phyloP scores from a whole-genome alignment of 2,329 filamentous ascomycete species.

The Emydomyces testavorans region DNA sequence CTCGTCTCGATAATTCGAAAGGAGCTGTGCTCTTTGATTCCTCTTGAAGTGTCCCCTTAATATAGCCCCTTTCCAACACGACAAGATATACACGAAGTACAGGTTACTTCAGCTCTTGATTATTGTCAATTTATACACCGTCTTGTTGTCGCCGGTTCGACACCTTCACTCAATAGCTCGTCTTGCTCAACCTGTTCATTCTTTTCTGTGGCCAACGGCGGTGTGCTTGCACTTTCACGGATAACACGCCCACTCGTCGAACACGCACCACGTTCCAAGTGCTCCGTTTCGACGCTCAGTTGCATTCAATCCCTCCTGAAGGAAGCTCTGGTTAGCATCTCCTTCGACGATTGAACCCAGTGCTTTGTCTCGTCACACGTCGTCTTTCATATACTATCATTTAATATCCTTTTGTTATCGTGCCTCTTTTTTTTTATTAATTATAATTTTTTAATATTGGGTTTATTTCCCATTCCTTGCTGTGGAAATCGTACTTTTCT shows the following conservation, averaged over 20 bases:
- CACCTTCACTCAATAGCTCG: slow-evolving; percentile 16
- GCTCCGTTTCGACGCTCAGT: not conserved
- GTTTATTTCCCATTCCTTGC: not conserved
- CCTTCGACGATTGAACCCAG: not conserved
- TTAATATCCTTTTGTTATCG: not conserved
- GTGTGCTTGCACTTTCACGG: slow-evolving; percentile 1
- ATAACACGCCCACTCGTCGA: not conserved
- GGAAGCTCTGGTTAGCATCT: slow-evolving; percentile 3
- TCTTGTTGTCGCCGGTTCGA: slow-evolving; percentile 17
- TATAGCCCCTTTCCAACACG: not conserved
- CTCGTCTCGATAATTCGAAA: too few species aligned
- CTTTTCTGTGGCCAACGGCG: not conserved
- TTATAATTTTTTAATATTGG: slow-evolving; percentile 4
- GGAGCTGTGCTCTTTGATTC: slow-evolving; percentile 14
- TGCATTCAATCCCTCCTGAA: not conserved
- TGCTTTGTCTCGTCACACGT: not conserved
- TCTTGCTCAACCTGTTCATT: slow-evolving; percentile 6
- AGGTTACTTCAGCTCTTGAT: slow-evolving; percentile 9
- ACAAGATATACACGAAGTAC: too few species aligned
- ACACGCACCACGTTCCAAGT: not conserved
- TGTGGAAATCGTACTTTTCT: not conserved
- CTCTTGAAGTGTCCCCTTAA: not conserved
- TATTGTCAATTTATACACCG: slow-evolving; percentile 3
- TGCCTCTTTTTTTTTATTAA: not conserved
- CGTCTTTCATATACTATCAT: not conserved